Evolutionary conservation across 306 rosid genomes (phyloP).

Genomic region (Canavalia ensiformis): DNA sequence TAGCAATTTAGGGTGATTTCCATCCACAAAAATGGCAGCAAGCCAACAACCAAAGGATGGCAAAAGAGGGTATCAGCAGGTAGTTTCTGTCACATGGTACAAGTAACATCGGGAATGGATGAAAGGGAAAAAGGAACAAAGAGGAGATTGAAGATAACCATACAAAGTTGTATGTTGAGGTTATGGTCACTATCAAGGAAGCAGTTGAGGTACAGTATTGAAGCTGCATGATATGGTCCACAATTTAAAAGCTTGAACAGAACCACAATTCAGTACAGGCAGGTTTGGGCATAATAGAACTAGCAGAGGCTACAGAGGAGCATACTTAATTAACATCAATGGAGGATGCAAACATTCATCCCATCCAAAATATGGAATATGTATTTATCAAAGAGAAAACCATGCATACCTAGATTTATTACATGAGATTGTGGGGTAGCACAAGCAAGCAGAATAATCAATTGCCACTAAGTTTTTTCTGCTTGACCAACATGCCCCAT

Average conservation of each 20-base stretch:
- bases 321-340: conserved; percentile 25
- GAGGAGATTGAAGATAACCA: neutral
- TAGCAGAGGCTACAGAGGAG: conserved; percentile 32
- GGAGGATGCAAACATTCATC: conserved; percentile 23
- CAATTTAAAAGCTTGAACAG: conserved; percentile 32
- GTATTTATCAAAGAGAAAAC: conserved; percentile 44
- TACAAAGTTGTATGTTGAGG: conserved; percentile 8
- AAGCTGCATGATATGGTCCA: neutral
- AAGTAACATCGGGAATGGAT: conserved; percentile 13
- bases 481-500: conserved; percentile 81
- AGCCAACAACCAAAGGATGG: neutral
- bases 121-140: neutral
- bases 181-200: neutral
- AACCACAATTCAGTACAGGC: conserved; percentile 22
- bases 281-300: conserved; percentile 32
- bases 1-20: conserved; percentile 14
- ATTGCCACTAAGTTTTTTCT: conserved; percentile 71
- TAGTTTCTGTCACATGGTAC: neutral
- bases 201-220: neutral
- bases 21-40: conserved; percentile 6
- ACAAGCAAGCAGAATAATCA: conserved; percentile 53
- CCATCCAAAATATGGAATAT: conserved; percentile 40
- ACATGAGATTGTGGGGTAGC: conserved; percentile 57
- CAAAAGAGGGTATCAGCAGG: conserved; percentile 3
- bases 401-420: conserved; percentile 61